Evolutionary conservation across 1,284 basidiomycete species (phyloP).

Genomic region (Phlebopus sp.): DNA sequence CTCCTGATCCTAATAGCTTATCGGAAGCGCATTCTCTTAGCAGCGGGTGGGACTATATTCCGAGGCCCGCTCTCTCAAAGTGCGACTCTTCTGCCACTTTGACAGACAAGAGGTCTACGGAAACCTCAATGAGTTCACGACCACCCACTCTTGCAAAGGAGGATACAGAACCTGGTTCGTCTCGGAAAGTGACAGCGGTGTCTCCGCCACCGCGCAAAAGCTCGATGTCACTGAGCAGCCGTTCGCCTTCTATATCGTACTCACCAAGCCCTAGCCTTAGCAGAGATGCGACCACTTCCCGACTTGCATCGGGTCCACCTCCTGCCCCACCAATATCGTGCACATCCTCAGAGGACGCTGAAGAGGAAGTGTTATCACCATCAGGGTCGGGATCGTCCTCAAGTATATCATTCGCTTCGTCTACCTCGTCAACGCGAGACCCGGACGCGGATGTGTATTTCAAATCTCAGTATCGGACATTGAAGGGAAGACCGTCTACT

Average conservation of each 20-base stretch:
- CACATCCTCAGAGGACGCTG: slow-evolving; percentile 19
- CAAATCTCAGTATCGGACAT: slow-evolving; percentile 19
- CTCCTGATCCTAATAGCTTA: not conserved
- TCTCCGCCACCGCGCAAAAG: not conserved
- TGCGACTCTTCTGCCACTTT: slow-evolving; percentile 8
- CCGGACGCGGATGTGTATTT: slow-evolving; percentile 26
- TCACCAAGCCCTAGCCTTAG: slow-evolving; percentile 33
- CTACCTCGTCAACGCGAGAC: slow-evolving; percentile 28
- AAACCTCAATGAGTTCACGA: not conserved
- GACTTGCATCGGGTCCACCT: slow-evolving; percentile 38
- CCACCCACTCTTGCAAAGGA: slow-evolving; percentile 2
- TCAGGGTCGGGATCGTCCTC: slow-evolving; percentile 37
- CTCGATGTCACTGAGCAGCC: not conserved
- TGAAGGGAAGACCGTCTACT: slow-evolving; percentile 2
- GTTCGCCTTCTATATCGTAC: slow-evolving; percentile 1
- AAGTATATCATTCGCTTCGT: slow-evolving; percentile 43
- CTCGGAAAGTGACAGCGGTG: slow-evolving; percentile 2
- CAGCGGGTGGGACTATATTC: slow-evolving; percentile 2
- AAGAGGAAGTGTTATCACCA: slow-evolving; percentile 13
- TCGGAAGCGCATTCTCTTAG: not conserved
- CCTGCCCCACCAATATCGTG: slow-evolving; percentile 36
- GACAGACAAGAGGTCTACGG: slow-evolving; percentile 7
- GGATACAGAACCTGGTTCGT: slow-evolving; percentile 2
- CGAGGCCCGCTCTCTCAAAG: slow-evolving; percentile 7
- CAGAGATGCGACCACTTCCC: slow-evolving; percentile 40